Evolutionary conservation across 768 basidiomycete species (phyloP), one percentile per base, ranked within the genome.

Genomic region (Floccularia luteovirens): DNA sequence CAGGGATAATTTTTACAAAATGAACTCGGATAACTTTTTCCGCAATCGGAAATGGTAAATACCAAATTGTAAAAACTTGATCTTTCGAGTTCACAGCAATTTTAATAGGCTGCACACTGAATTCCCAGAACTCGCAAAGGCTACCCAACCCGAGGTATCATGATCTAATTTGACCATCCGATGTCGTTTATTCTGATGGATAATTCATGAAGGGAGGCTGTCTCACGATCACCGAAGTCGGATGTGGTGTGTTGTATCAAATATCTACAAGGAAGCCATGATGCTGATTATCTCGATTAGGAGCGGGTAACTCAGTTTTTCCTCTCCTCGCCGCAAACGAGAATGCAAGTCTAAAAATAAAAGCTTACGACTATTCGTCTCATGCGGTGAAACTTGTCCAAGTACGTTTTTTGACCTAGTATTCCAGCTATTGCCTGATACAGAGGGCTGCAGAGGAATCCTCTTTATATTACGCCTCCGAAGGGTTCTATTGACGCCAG

Each of bases 1-100:
- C 52, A 96, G 93, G 93, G 88, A 98, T 55, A 79, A 80, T 41
- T 97, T 98, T 52, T 98, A 99, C 69, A 82, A 84, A 51, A 71
- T 70, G 39, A 92, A 94, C 46, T 69, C 77, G 16, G 74, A 64
- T 53, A 92, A 93, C 49, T 98, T 99, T 63, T 99, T 98, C 67
- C 82, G 88, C 28, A 82, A 98, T 60, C 72, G 96, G 42, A 88
- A 90, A 66, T 99, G 96, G 85, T 79, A 53, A 4, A 58, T 41
- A 8, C 14, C 12, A 10, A 6, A 19, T 41, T n/a, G 24, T 16
- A 14, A 10, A 1, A 12, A 20, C 20, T 16, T 22, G 4, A 32
- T 31, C 14, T 36, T 20, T 24, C n/a, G 6, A n/a, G 6, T 8
- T 14, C 7, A 6, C 16, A 34, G 16, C 20, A 19, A 34, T 19